A percentile compares a stretch with the other conserved stretches of the same genome.
Evolutionary conservation across 176 grass and related monocot species (phyloP).

Genomic region (Hordeum vulgare): MorexV3_pseudomolecules_assembly NC_058522.1:498421933-498422432

Average conservation of each 20-base stretch:
- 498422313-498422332: conserved; percentile 34
- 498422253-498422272: conserved; percentile 24
- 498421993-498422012: conserved; percentile 74
- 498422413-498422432: conserved; percentile 28
- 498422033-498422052: conserved; percentile 85
- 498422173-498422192: background rate
- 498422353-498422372: conserved; percentile 38
- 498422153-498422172: conserved; percentile 29
- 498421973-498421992: conserved; percentile 94
- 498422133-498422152: conserved; percentile 15
- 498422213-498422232: conserved; percentile 26
- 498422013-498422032: conserved; percentile 81
- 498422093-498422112: conserved; percentile 45
- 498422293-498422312: conserved; percentile 38
- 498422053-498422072: conserved; percentile 79
- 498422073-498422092: conserved; percentile 80
- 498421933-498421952: conserved; percentile 88
- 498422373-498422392: conserved; percentile 29
- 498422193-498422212: conserved; percentile 24
- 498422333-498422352: conserved; percentile 37
- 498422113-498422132: conserved; percentile 30
- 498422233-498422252: conserved; percentile 30
- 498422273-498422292: conserved; percentile 28
- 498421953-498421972: conserved; percentile 83
- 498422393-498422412: conserved; percentile 27